Base-by-base conservation (phyloP, 1,284 basidiomycete species). In the Lentinus polychrous region DNA sequence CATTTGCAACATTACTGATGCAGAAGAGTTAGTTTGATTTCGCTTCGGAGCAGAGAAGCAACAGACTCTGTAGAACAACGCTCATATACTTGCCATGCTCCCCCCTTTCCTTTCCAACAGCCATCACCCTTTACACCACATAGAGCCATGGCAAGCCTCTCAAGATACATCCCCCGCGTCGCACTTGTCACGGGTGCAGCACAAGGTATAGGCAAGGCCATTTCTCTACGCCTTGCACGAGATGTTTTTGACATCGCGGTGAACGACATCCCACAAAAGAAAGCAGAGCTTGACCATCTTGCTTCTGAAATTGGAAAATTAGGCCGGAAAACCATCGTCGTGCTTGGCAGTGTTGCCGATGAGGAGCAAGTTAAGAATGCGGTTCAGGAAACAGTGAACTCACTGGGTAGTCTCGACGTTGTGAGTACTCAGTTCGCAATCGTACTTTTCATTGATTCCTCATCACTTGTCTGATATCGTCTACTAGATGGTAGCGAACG, bases 401-500 rank as follows among this genome's bases (percentile, higher is more conserved):
- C 46, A 32, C 49, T 60, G 11, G 61, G 60, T 3, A 36, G 55
- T n/a, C 49, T 58, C 10, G 56, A 58, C 37, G 50, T 58, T 20
- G 56, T 58, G 40, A 8, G 50, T 46, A 3, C 10, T n/a, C 4
- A 4, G 24, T 17, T 32, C 34, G 7, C 15, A n/a, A n/a, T 8
- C 12, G n/a, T n/a, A n/a, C 10, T 11, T 12, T 22, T n/a, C 20
- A 43, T 12, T 27, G 42, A 24, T 17, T n/a, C 5, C 43, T 45
- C n/a, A 8, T 15, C 15, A 20, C 23, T 14, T 27, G 33, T 35
- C 5, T n/a, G n/a, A 23, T 22, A 47, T 15, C 18, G 40, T 6
- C 17, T 3, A 12, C 3, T 40, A 61, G 60, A 64, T 67, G 62
- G 57, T 67, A 18, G 63, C 65, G 10, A 67, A 67, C 51, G 65